Conservation (phyloP, 805 yeast genomes). For the Candida oleophila region DNA sequence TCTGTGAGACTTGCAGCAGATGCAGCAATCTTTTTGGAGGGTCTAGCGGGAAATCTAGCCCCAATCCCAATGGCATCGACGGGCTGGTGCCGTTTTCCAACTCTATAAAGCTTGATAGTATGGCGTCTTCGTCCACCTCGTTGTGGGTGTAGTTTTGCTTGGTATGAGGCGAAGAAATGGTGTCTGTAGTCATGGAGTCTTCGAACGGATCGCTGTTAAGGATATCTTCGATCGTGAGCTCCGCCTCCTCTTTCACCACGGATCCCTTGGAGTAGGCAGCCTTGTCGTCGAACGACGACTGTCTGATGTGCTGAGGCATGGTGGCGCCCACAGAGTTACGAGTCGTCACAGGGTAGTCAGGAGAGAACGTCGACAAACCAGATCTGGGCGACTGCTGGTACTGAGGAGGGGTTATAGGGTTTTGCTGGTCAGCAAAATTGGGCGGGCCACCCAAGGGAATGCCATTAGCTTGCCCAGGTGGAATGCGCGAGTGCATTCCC, state of each 20-base stretch:
- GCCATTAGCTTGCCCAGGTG: background rate
- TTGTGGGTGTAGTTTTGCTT: background rate
- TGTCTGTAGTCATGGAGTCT: conserved; percentile 3
- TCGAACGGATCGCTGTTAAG: conserved; percentile 15
- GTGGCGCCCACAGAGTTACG: background rate
- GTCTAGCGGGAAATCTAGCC: background rate
- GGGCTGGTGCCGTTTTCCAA: conserved; percentile 2
- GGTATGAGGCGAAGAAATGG: background rate
- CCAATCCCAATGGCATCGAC: background rate
- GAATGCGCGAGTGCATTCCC: background rate
- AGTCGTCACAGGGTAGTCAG: conserved; percentile 1
- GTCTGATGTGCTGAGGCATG: background rate
- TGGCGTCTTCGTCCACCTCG: conserved; percentile 4
- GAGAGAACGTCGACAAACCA: background rate
- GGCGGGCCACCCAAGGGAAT: background rate
- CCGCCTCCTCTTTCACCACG: background rate
- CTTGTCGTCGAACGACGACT: background rate
- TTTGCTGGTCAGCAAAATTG: background rate
- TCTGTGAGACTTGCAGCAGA: background rate
- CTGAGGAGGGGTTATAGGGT: conserved; percentile 1
- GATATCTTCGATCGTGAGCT: conserved; percentile 15
- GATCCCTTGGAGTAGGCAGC: background rate
- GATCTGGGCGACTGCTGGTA: background rate
- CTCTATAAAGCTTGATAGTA: conserved; percentile 11
- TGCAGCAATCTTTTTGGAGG: background rate